A percentile compares a stretch with the other conserved stretches of the same genome.
phyloP scores from a whole-genome alignment of 1,284 basidiomycete species.

The Trichosporon ovoides region DNA sequence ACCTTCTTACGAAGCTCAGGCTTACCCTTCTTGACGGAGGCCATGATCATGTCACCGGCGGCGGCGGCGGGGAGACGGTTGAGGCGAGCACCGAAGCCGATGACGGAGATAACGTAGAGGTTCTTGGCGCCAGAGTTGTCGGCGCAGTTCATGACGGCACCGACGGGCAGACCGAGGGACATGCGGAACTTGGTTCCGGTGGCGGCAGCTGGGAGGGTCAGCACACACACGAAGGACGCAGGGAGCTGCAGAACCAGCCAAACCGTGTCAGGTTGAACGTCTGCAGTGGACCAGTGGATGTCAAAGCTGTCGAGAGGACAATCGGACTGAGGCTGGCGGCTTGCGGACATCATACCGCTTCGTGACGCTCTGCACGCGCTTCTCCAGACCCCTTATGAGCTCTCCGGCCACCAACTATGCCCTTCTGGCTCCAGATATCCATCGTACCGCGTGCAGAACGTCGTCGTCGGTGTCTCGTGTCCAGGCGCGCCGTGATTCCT shows the following conservation, averaged over 20 bases:
- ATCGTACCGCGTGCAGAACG: no score
- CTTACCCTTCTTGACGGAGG: constrained; percentile 99
- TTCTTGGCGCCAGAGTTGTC: constrained; percentile 99
- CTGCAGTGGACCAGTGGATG: neutral
- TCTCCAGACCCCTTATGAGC: no score
- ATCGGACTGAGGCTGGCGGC: neutral
- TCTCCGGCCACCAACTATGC: no score
- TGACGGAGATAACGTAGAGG: constrained; percentile 52
- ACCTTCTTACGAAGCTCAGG: constrained; percentile 99
- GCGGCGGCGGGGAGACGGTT: constrained; percentile 97
- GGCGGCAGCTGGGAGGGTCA: constrained; percentile 44
- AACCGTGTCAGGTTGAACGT: neutral
- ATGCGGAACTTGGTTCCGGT: constrained; percentile 96
- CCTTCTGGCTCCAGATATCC: no score
- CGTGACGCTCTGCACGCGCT: no score
- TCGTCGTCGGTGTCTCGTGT: neutral
- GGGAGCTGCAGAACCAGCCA: neutral
- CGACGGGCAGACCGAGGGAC: constrained; percentile 90
- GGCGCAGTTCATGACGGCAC: constrained; percentile 98
- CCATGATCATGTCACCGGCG: constrained; percentile 98
- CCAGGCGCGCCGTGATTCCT: neutral
- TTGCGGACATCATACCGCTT: neutral
- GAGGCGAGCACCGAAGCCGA: constrained; percentile 86
- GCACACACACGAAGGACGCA: neutral
- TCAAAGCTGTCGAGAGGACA: neutral